A percentile compares a stretch with the other conserved stretches of the same genome.
Conservation (phyloP, 1,284 basidiomycete species). For the Schizophyllum amplum region DNA sequence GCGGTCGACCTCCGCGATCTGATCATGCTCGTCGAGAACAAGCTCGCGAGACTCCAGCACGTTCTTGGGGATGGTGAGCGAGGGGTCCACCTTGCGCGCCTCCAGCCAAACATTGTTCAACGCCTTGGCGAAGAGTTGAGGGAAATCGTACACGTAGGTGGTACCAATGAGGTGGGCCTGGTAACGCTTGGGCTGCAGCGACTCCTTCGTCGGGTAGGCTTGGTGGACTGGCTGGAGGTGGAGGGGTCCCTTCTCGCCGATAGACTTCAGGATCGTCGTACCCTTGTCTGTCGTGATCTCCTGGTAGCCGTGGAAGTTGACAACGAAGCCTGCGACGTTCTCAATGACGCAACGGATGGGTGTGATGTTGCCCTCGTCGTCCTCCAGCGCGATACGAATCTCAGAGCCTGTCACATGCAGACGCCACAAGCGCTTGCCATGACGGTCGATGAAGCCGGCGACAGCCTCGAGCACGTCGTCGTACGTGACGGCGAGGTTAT, state of each 20-base stretch:
- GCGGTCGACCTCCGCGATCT: constrained; percentile 84
- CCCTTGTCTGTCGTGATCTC: constrained; percentile 97
- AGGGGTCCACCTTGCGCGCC: constrained; percentile 57
- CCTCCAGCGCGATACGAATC: constrained; percentile 92
- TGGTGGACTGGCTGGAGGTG: constrained; percentile 91
- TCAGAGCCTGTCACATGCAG: constrained; percentile 97
- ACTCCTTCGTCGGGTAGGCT: constrained; percentile 95
- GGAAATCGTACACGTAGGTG: constrained; percentile 99
- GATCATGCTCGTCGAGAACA: constrained; percentile 89
- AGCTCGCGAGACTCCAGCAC: constrained; percentile 84
- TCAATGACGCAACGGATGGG: constrained; percentile 97
- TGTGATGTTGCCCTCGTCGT: constrained; percentile 86
- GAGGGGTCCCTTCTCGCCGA: constrained; percentile 89
- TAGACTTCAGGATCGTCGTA: constrained; percentile 89
- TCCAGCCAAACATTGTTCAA: constrained; percentile 89
- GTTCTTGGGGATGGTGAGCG: constrained; percentile 68
- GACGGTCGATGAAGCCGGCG: constrained; percentile 95
- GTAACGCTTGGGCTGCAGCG: constrained; percentile 97
- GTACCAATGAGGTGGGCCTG: constrained; percentile 99
- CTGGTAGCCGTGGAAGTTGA: constrained; percentile 98
- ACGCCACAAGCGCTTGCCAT: constrained; percentile 97
- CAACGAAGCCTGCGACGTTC: constrained; percentile 98
- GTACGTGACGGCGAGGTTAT: constrained; percentile 91
- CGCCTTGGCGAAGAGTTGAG: constrained; percentile 96
- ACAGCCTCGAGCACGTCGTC: constrained; percentile 95